Evolutionary conservation across 106 monocot species (phyloP).

Genomic region (Phalaenopsis aphrodite): DNA sequence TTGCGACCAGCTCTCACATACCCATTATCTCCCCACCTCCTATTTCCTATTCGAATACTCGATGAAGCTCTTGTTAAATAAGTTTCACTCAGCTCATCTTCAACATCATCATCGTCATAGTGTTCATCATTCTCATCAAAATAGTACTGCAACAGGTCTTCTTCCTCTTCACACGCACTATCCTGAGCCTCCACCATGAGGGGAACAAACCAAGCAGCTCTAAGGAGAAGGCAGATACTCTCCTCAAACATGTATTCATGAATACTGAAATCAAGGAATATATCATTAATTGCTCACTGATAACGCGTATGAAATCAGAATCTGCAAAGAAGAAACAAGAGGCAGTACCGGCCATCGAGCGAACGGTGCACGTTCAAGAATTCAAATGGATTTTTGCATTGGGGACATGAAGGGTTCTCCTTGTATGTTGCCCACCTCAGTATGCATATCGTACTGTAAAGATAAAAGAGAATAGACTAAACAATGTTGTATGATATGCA

Average conservation of each 20-base stretch:
- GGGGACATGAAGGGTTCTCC: slow-evolving; percentile 63
- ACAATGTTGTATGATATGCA: background rate
- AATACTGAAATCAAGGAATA: slow-evolving; percentile 43
- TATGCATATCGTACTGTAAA: slow-evolving; percentile 73
- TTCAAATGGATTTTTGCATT: slow-evolving; percentile 84
- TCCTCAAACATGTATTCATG: slow-evolving; percentile 90
- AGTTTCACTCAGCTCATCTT: slow-evolving; percentile 10
- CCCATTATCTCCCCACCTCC: slow-evolving; percentile 89
- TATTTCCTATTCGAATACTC: slow-evolving; percentile 69
- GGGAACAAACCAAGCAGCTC: slow-evolving; percentile 89
- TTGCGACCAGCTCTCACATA: slow-evolving; percentile 77
- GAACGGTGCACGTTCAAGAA: slow-evolving; percentile 70
- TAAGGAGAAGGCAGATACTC: slow-evolving; percentile 77
- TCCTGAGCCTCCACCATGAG: slow-evolving; percentile 27
- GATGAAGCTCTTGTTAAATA: slow-evolving; percentile 26
- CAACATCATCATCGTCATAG: background rate
- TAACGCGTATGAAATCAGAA: background rate
- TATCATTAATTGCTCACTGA: background rate
- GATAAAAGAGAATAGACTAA: background rate
- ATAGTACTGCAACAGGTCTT: slow-evolving; percentile 24
- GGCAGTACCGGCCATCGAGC: slow-evolving; percentile 75
- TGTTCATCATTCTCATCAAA: slow-evolving; percentile 24
- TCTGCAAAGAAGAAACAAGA: background rate
- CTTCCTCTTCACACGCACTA: slow-evolving; percentile 27
- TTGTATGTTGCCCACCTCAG: slow-evolving; percentile 85